A percentile compares a stretch with the other conserved stretches of the same genome.
Evolutionary conservation across 2,329 filamentous ascomycete genomes (phyloP).

Genomic region (Sphaceloma murrayae): DNA sequence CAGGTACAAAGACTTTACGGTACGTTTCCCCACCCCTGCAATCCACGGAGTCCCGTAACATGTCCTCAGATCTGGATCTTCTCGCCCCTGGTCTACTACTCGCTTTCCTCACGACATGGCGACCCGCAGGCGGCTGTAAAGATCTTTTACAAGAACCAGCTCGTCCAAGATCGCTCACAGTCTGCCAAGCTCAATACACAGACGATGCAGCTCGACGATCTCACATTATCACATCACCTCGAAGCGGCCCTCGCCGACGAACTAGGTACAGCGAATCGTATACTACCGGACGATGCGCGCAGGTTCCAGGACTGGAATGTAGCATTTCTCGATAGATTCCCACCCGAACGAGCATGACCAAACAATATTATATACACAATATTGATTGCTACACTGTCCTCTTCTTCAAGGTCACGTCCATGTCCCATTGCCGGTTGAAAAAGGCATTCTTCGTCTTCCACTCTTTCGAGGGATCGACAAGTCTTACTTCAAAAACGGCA

Average conservation of each 20-base stretch:
- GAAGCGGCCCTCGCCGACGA: slow-evolving; percentile 13
- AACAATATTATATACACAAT: too few species aligned
- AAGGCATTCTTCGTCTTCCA: slow-evolving; percentile 17
- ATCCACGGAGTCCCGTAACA: neutral
- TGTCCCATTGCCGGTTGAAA: slow-evolving; percentile 12
- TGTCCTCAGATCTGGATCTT: slow-evolving; percentile 45
- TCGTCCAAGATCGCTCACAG: slow-evolving; percentile 27
- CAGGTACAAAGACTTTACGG: slow-evolving; percentile 42
- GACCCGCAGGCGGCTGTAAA: slow-evolving; percentile 47
- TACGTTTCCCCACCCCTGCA: neutral
- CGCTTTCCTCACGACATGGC: slow-evolving; percentile 33
- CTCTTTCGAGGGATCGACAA: slow-evolving; percentile 14
- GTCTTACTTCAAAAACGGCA: slow-evolving; percentile 8
- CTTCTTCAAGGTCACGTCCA: slow-evolving; percentile 5
- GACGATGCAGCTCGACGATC: slow-evolving; percentile 34
- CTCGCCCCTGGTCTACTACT: slow-evolving; percentile 49
- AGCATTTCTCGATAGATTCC: slow-evolving; percentile 13
- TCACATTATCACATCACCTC: slow-evolving; percentile 23
- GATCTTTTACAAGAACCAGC: slow-evolving; percentile 40
- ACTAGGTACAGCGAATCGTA: slow-evolving; percentile 7
- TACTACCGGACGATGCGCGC: slow-evolving; percentile 15
- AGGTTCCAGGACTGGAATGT: slow-evolving; percentile 18
- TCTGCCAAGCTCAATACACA: too few species aligned
- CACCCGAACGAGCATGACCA: neutral
- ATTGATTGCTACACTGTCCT: too few species aligned